Evolutionary conservation across 805 yeast genomes (phyloP).

Genomic region (Saturnispora gosingensis): DNA sequence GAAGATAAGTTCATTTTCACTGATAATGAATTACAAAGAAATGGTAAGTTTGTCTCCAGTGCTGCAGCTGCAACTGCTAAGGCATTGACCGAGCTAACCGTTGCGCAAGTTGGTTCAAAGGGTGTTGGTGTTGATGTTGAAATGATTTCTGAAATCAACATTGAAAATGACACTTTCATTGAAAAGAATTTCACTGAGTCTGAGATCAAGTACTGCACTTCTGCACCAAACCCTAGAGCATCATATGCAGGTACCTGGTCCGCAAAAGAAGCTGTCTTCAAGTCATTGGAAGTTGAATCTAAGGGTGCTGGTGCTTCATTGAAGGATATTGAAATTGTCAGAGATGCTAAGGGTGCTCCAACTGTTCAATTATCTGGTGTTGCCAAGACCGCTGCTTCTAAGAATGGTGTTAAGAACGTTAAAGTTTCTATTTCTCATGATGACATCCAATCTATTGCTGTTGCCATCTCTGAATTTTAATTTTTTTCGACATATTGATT

Average conservation of each 20-base stretch:
- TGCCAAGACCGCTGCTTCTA: constrained; percentile 65
- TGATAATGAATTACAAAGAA: constrained; percentile 41
- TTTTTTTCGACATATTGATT: neutral
- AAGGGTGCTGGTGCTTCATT: constrained; percentile 94
- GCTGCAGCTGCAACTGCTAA: constrained; percentile 53
- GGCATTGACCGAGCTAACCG: constrained; percentile 49
- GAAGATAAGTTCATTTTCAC: constrained; percentile 38
- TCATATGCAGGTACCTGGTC: constrained; percentile 98
- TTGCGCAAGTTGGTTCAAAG: constrained; percentile 34
- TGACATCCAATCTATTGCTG: constrained; percentile 95
- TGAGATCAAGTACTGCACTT: constrained; percentile 71
- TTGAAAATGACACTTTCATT: constrained; percentile 83
- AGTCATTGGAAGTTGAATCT: constrained; percentile 80
- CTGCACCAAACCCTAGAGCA: constrained; percentile 72
- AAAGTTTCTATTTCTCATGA: constrained; percentile 93
- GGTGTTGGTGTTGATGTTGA: constrained; percentile 98
- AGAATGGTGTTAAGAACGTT: constrained; percentile 59
- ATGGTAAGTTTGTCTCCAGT: constrained; percentile 33
- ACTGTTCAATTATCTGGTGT: constrained; percentile 64
- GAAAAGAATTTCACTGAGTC: constrained; percentile 82
- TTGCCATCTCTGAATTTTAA: constrained; percentile 64
- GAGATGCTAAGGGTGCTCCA: constrained; percentile 74
- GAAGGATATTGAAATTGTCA: constrained; percentile 79
- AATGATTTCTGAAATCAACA: constrained; percentile 68
- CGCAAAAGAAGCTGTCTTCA: constrained; percentile 98